Conservation (phyloP, 306 rosid species). For the Lithocarpus polystachyus region DNA sequence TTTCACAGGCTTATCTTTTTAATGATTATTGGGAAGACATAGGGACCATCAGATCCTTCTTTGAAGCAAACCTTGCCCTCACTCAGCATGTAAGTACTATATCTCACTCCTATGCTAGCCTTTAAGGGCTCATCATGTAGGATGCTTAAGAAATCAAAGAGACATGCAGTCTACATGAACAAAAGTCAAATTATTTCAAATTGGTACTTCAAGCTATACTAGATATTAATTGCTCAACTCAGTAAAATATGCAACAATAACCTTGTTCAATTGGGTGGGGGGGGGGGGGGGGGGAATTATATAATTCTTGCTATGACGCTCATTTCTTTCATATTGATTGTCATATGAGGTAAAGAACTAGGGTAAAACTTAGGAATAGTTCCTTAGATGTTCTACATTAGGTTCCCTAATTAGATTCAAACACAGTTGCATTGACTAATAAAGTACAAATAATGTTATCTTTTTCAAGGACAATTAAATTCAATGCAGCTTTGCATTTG, state of each 20-base stretch:
- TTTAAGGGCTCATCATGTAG: neutral
- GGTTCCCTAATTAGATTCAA: too few relatives aligned
- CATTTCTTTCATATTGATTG: neutral
- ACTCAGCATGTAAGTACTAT: conserved; percentile 72
- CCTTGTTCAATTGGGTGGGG: neutral
- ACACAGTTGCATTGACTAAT: too few relatives aligned
- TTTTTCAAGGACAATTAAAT: too few relatives aligned
- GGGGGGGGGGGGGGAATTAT: neutral
- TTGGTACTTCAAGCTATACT: neutral
- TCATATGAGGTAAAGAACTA: neutral
- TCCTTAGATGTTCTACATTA: too few relatives aligned
- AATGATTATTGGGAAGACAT: conserved; percentile 98
- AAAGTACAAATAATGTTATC: too few relatives aligned
- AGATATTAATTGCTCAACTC: neutral
- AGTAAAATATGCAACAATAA: neutral
- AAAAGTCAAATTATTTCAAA: neutral
- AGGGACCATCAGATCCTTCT: conserved; percentile 94
- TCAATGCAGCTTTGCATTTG: too few relatives aligned
- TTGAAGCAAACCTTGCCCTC: conserved; percentile 90
- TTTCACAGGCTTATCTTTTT: conserved; percentile 86
- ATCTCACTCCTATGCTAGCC: conserved; percentile 7
- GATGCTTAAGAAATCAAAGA: neutral
- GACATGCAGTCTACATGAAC: neutral
- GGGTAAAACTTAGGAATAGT: too few relatives aligned
- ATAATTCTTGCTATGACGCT: neutral